phyloP scores from a whole-genome alignment of 805 yeast genomes.

The Ogataea salicorniae region DNA sequence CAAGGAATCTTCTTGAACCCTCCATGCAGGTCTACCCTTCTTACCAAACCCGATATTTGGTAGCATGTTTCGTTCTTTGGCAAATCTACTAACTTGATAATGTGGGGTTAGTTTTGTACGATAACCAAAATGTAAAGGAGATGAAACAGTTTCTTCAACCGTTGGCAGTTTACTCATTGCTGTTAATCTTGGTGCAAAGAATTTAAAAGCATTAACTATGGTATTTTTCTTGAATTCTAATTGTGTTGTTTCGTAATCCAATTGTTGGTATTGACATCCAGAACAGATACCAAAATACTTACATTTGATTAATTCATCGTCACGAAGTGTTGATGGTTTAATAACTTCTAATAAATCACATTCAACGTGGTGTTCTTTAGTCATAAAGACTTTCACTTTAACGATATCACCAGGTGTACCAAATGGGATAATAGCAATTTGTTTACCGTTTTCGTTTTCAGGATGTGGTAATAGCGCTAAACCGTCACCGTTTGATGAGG shows the following conservation, averaged over 20 bases:
- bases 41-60: slow-evolving; percentile 89
- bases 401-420: slow-evolving; percentile 83
- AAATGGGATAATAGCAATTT: slow-evolving; percentile 78
- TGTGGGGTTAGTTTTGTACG: slow-evolving; percentile 96
- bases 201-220: slow-evolving; percentile 74
- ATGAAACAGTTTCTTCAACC: slow-evolving; percentile 43
- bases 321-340: slow-evolving; percentile 36
- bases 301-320: slow-evolving; percentile 63
- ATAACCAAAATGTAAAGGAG: slow-evolving; percentile 73
- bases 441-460: slow-evolving; percentile 36
- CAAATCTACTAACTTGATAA: slow-evolving; percentile 66
- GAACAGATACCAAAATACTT: slow-evolving; percentile 88
- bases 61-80: slow-evolving; percentile 11
- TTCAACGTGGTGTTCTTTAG: slow-evolving; percentile 70
- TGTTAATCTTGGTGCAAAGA: slow-evolving; percentile 58
- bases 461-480: slow-evolving; percentile 67
- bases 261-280: slow-evolving; percentile 89
- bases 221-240: slow-evolving; percentile 67
- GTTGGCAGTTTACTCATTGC: slow-evolving; percentile 46
- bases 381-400: slow-evolving; percentile 64
- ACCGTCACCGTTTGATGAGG: slow-evolving; percentile 86
- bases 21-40: slow-evolving; percentile 74
- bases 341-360: slow-evolving; percentile 55
- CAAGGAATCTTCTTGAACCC: slow-evolving; percentile 34
- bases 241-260: slow-evolving; percentile 63